phyloP scores from a whole-genome alignment of 495 filamentous ascomycete species.

The Hyaloscypha finlandica region DNA sequence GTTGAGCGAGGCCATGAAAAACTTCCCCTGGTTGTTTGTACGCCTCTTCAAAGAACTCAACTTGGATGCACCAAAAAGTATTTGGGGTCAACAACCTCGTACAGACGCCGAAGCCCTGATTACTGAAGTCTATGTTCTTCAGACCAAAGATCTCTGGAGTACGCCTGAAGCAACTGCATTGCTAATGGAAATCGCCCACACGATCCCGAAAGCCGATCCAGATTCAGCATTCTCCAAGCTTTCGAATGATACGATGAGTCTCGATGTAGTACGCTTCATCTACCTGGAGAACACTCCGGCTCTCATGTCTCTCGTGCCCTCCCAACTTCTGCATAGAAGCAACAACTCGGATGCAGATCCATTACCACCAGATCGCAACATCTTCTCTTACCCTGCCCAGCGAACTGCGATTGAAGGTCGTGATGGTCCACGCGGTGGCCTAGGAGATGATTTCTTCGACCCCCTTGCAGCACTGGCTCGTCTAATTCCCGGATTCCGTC shows the following conservation, averaged over 20 bases:
- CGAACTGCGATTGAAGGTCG: conserved; percentile 7
- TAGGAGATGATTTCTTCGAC: conserved; percentile 21
- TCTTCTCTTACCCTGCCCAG: conserved; percentile 41
- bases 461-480: conserved; percentile 26
- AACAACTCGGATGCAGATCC: conserved; percentile 69
- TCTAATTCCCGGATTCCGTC: conserved; percentile 12
- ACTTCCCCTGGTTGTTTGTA: conserved; percentile 79
- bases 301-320: conserved; percentile 62
- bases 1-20: conserved; percentile 64
- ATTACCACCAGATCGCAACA: conserved; percentile 60
- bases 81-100: conserved; percentile 78
- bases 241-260: conserved; percentile 53
- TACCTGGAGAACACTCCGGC: conserved; percentile 71
- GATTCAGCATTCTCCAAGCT: conserved; percentile 38
- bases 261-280: conserved; percentile 75
- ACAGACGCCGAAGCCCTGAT: conserved; percentile 71
- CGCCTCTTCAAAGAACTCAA: conserved; percentile 76
- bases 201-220: conserved; percentile 46
- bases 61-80: conserved; percentile 68
- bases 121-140: conserved; percentile 74
- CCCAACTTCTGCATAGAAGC: conserved; percentile 45
- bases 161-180: conserved; percentile 70
- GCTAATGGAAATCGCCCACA: conserved; percentile 67
- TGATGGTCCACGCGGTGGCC: neutral
- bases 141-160: conserved; percentile 89